Conservation (phyloP, 2,329 filamentous ascomycete genomes). For the Stachybotrys chlorohalonatus region DNA sequence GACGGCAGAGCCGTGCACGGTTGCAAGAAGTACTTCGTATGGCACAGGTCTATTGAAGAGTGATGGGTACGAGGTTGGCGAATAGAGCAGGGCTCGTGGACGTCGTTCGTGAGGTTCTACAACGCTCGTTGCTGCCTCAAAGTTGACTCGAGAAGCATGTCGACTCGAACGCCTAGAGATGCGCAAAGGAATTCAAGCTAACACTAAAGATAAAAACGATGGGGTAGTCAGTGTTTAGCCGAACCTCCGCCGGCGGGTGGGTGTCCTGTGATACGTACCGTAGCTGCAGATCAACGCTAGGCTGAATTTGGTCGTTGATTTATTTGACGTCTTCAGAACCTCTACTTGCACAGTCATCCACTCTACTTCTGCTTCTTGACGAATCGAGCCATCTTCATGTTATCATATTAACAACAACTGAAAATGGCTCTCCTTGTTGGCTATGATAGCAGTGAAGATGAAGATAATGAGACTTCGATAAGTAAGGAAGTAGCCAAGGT, state of each 20-base stretch:
- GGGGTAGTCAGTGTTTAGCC: not conserved
- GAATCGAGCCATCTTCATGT: not conserved
- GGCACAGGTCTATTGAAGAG: not conserved
- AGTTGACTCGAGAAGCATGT: no score
- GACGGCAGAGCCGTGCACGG: not conserved
- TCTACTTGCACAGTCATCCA: no score
- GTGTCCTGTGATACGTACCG: no score
- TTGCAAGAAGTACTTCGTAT: not conserved
- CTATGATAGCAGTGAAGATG: constrained; percentile 45
- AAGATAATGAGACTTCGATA: constrained; percentile 22
- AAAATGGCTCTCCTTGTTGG: constrained; percentile 26
- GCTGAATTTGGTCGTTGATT: no score
- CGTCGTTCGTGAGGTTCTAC: not conserved
- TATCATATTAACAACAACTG: not conserved
- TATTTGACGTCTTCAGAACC: no score
- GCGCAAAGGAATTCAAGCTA: not conserved
- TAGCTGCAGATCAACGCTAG: no score
- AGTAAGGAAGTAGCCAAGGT: not conserved
- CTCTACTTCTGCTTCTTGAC: no score
- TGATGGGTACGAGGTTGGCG: not conserved
- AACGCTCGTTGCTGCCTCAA: not conserved
- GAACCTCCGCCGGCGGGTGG: not conserved
- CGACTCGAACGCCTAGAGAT: no score
- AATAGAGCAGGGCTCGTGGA: not conserved
- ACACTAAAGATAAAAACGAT: not conserved